phyloP scores from a whole-genome alignment of 495 filamentous ascomycete genomes.

The Annulohypoxylon nitens region DNA sequence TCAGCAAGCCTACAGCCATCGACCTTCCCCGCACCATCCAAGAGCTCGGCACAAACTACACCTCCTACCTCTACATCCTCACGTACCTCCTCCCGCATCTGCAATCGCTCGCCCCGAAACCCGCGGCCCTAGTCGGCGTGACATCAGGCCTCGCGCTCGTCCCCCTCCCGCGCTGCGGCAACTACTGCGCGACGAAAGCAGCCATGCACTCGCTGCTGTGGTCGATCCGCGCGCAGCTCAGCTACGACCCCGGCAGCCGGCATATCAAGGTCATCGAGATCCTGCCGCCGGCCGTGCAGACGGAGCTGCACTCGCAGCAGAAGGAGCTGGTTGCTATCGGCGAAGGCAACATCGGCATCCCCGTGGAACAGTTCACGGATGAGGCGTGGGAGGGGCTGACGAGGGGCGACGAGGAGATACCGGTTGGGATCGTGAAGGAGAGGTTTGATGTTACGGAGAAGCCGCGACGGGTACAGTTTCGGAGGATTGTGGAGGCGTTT shows the following conservation, averaged over 20 bases:
- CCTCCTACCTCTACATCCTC: slow-evolving; percentile 70
- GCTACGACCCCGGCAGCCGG: slow-evolving; percentile 48
- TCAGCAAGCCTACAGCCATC: slow-evolving; percentile 69
- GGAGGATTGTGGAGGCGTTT: slow-evolving; percentile 32
- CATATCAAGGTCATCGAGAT: slow-evolving; percentile 72
- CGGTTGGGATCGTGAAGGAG: slow-evolving; percentile 43
- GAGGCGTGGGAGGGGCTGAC: slow-evolving; percentile 67
- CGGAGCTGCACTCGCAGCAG: slow-evolving; percentile 68
- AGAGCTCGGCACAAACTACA: slow-evolving; percentile 78
- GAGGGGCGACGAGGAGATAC: slow-evolving; percentile 64
- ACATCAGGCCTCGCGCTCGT: slow-evolving; percentile 68
- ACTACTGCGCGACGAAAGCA: slow-evolving; percentile 72
- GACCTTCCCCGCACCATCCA: slow-evolving; percentile 64
- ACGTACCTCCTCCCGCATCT: slow-evolving; percentile 75
- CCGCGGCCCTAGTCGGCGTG: slow-evolving; percentile 61
- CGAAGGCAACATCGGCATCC: slow-evolving; percentile 66
- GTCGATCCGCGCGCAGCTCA: slow-evolving; percentile 70
- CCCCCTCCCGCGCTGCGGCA: slow-evolving; percentile 63
- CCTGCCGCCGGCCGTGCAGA: slow-evolving; percentile 76
- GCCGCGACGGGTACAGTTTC: slow-evolving; percentile 28
- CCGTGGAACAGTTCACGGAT: slow-evolving; percentile 69
- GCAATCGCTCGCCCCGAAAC: slow-evolving; percentile 50
- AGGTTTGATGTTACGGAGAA: slow-evolving; percentile 37
- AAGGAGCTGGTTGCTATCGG: slow-evolving; percentile 58
- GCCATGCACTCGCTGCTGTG: slow-evolving; percentile 69